Percentiles rank a stretch among this genome's conserved stretches.
Evolutionary conservation across 202 grass and related monocot genomes (phyloP).

Genomic region (Carex arenaria): DNA sequence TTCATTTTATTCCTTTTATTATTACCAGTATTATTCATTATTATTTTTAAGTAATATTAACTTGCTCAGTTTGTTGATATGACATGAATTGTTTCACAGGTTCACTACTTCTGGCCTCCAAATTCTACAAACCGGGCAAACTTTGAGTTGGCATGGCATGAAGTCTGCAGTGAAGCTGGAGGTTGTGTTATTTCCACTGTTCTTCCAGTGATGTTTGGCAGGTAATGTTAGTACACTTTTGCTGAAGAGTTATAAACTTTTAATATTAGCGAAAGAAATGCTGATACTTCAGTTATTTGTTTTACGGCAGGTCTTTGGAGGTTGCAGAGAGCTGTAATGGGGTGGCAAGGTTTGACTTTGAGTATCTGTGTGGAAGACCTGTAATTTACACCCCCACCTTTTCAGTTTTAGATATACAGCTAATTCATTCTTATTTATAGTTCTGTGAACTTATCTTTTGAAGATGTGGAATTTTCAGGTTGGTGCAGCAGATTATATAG

Average conservation of each 20-base stretch:
- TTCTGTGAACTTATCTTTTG: slow-evolving; percentile 12
- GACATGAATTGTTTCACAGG: slow-evolving; percentile 30
- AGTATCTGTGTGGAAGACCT: slow-evolving; percentile 84
- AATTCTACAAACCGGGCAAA: slow-evolving; percentile 41
- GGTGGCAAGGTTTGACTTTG: slow-evolving; percentile 78
- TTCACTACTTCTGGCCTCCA: slow-evolving; percentile 76
- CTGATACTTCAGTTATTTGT: neutral
- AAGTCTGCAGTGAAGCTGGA: slow-evolving; percentile 40
- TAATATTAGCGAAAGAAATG: neutral
- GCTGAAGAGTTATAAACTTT: neutral
- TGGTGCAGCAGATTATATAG: slow-evolving; percentile 93
- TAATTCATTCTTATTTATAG: neutral
- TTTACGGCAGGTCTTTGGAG: slow-evolving; percentile 63
- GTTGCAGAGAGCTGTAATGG: slow-evolving; percentile 91
- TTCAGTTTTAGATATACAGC: slow-evolving; percentile 19
- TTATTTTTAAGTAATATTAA: neutral
- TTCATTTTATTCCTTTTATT: neutral
- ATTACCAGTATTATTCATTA: neutral
- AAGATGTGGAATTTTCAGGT: slow-evolving; percentile 43
- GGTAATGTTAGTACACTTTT: slow-evolving; percentile 33
- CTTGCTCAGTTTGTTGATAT: slow-evolving; percentile 11
- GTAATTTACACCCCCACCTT: slow-evolving; percentile 40
- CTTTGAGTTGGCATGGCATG: slow-evolving; percentile 66
- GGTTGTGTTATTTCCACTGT: slow-evolving; percentile 32
- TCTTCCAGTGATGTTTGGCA: slow-evolving; percentile 97